phyloP scores from a whole-genome alignment of 2,329 filamentous ascomycete genomes.

The Fusarium siculi region DNA sequence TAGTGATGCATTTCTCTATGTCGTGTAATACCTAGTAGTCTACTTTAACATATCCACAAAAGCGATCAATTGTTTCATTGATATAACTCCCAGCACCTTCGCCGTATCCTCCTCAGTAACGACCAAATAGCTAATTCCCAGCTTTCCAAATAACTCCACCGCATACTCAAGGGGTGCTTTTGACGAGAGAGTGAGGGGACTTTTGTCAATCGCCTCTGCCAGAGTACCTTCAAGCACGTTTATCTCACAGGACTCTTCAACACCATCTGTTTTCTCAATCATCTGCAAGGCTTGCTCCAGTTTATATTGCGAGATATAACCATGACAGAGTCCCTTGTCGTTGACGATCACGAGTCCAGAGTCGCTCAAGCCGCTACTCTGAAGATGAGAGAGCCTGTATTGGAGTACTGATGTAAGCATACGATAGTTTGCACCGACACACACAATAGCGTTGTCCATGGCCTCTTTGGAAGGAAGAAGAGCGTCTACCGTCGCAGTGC shows the following conservation, averaged over 20 bases:
- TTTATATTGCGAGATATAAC: not conserved
- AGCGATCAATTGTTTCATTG: not conserved
- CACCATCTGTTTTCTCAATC: not conserved
- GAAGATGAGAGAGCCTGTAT: not conserved
- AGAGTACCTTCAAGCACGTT: not conserved
- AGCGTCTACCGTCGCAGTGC: constrained; percentile 4
- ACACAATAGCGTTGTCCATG: not conserved
- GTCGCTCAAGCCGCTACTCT: not conserved
- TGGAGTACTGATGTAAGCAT: not conserved
- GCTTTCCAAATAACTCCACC: constrained; percentile 14
- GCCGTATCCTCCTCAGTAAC: constrained; percentile 14
- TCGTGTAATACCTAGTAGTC: fast-evolving
- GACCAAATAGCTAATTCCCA: constrained; percentile 1
- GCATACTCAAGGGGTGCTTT: constrained; percentile 26
- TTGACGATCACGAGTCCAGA: constrained; percentile 13
- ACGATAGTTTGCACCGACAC: not conserved
- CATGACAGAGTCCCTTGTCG: not conserved
- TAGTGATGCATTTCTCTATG: too few relatives aligned
- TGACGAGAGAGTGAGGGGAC: not conserved
- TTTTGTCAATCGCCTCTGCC: not conserved
- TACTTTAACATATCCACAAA: not conserved
- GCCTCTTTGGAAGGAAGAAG: not conserved
- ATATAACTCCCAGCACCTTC: constrained; percentile 1
- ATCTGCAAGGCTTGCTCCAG: not conserved
- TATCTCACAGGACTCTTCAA: not conserved